Evolutionary conservation across 495 filamentous ascomycete genomes (phyloP).

Genomic region (Cercophora scortea): DNA sequence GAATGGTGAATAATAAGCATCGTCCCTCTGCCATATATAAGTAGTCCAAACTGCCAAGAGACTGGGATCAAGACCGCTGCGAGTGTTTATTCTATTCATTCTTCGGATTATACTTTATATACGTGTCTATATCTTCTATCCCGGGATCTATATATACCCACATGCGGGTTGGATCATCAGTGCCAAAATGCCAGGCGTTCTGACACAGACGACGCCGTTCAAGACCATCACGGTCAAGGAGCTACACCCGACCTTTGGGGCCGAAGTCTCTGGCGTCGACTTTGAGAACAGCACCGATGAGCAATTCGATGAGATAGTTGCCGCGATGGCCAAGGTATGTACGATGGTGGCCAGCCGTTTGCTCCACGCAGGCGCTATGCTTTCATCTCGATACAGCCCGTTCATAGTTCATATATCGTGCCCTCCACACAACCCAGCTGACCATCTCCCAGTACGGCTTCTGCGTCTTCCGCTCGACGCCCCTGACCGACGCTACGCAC

Average conservation of each 20-base stretch:
- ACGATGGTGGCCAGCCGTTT: not conserved
- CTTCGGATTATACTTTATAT: too few relatives aligned
- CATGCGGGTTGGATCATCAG: too few relatives aligned
- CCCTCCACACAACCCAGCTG: not conserved
- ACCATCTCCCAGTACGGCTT: constrained; percentile 45
- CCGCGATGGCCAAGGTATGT: constrained; percentile 41
- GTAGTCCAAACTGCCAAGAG: too few relatives aligned
- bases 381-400: not conserved
- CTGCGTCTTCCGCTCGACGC: constrained; percentile 45
- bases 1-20: too few relatives aligned
- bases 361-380: too few relatives aligned
- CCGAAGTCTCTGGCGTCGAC: constrained; percentile 46
- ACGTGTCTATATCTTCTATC: too few relatives aligned
- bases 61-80: too few relatives aligned
- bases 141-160: too few relatives aligned
- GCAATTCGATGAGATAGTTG: constrained; percentile 38
- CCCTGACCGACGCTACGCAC: constrained; percentile 44
- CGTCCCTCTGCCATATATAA: too few relatives aligned
- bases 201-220: constrained; percentile 18
- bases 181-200: constrained; percentile 3
- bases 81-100: too few relatives aligned
- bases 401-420: not conserved
- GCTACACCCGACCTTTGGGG: constrained; percentile 48
- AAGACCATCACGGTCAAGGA: constrained; percentile 33
- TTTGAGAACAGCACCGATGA: constrained; percentile 37